Evolutionary conservation across 2,329 filamentous ascomycete species (phyloP).

Genomic region (Colletotrichum siamense): DNA sequence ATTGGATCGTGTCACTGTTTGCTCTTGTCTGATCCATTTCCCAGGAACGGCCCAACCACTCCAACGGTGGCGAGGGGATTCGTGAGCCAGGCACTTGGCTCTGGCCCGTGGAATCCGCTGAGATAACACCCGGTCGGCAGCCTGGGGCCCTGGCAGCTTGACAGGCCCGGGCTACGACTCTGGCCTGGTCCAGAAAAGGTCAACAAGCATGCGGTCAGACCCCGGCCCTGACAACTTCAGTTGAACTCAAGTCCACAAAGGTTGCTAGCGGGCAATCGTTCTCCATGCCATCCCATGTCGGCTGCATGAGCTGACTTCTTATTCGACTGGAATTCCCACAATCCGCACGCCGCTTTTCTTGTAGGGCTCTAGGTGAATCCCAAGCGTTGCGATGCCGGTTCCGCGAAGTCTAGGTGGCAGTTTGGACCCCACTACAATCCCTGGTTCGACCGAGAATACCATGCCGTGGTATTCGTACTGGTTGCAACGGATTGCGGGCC

Average conservation of each 20-base stretch:
- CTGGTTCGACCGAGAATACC: slow-evolving; percentile 5
- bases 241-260: slow-evolving; percentile 11
- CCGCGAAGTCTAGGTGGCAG: slow-evolving; percentile 9
- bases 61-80: slow-evolving; percentile 19
- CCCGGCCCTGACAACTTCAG: slow-evolving; percentile 3
- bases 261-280: slow-evolving; percentile 19
- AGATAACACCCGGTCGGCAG: slow-evolving; percentile 8
- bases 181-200: slow-evolving; percentile 12
- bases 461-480: slow-evolving; percentile 5
- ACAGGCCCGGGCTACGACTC: slow-evolving; percentile 6
- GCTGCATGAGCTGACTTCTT: slow-evolving; percentile 2
- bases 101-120: slow-evolving; percentile 13
- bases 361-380: slow-evolving; percentile 16
- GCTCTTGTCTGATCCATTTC: slow-evolving; percentile 5
- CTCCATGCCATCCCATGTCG: slow-evolving; percentile 21
- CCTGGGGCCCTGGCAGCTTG: slow-evolving; percentile 7
- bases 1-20: slow-evolving; percentile 19
- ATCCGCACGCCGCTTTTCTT: slow-evolving; percentile 10
- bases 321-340: slow-evolving; percentile 10
- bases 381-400: slow-evolving; percentile 18
- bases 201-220: slow-evolving; percentile 8
- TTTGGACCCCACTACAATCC: neutral
- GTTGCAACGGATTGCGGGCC: slow-evolving; percentile 1
- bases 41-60: slow-evolving; percentile 22
- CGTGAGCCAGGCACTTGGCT: slow-evolving; percentile 22